Conservation (phyloP, 1,284 basidiomycete species). For the Rhodotorula glutinis region DNA sequence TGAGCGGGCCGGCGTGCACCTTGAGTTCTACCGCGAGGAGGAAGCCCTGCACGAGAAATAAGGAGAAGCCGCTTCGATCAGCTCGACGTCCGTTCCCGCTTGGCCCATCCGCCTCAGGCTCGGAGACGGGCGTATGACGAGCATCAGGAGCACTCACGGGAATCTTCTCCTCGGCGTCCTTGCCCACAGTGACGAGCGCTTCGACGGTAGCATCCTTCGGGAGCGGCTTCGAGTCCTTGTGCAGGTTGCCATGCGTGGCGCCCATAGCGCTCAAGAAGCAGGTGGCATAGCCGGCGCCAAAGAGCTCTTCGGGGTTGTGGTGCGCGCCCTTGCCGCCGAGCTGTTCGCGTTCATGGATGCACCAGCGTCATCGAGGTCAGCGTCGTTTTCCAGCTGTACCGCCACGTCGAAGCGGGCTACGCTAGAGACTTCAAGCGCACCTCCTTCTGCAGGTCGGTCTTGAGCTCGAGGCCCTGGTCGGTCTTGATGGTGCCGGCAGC, state of each 20-base stretch:
- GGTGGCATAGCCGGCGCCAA: conserved; percentile 36
- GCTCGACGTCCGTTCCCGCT: no score
- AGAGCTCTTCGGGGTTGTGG: conserved; percentile 37
- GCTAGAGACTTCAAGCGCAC: conserved; percentile 5
- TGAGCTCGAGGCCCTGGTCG: conserved; percentile 14
- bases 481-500: conserved; percentile 25
- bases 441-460: conserved; percentile 32
- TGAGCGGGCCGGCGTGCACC: conserved; percentile 36
- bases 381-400: neutral
- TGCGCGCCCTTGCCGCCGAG: conserved; percentile 24
- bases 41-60: conserved; percentile 17
- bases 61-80: neutral
- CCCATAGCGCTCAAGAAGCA: conserved; percentile 42
- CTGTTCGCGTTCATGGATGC: neutral
- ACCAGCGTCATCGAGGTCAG: no score
- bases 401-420: no score
- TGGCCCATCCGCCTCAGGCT: no score
- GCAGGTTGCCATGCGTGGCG: conserved; percentile 36
- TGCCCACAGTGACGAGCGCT: conserved; percentile 31
- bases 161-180: conserved; percentile 19
- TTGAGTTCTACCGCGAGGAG: conserved; percentile 40
- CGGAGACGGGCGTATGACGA: no score
- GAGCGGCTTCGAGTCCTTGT: conserved; percentile 30
- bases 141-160: conserved; percentile 15
- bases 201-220: conserved; percentile 32